Percentiles rank a stretch among this genome's conserved stretches.
phyloP scores from a whole-genome alignment of 257 asterid species.

The Nicotiana sylvestris region DNA sequence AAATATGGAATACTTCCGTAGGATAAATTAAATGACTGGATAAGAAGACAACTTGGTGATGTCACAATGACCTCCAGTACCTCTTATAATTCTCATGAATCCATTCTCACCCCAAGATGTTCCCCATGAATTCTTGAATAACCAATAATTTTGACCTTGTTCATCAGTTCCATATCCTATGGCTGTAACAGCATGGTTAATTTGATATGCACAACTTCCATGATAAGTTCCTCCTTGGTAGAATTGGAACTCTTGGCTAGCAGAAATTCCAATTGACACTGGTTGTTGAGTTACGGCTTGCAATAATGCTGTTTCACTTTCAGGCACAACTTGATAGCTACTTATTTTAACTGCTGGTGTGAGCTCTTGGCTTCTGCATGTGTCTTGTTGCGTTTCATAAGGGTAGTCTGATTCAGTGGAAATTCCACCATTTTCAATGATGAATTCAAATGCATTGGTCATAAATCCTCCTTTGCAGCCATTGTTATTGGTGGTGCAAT shows the following conservation, averaged over 20 bases:
- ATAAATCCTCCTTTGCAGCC: conserved; percentile 5
- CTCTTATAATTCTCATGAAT: conserved; percentile 26
- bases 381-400: background rate
- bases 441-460: conserved; percentile 24
- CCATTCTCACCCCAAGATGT: conserved; percentile 34
- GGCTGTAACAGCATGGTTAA: conserved; percentile 27
- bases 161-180: conserved; percentile 27
- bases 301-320: conserved; percentile 19
- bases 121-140: conserved; percentile 34
- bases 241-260: conserved; percentile 23
- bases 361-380: conserved; percentile 11
- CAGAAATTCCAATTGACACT: conserved; percentile 23
- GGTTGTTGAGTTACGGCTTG: conserved; percentile 28
- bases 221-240: conserved; percentile 19
- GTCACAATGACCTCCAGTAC: conserved; percentile 27
- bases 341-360: conserved; percentile 14
- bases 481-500: conserved; percentile 13
- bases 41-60: conserved; percentile 23
- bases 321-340: conserved; percentile 20
- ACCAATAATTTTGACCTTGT: conserved; percentile 26
- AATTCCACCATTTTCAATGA: conserved; percentile 22
- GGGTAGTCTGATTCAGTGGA: conserved; percentile 22
- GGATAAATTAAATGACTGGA: conserved; percentile 8
- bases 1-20: background rate
- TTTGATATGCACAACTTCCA: conserved; percentile 13